Evolutionary conservation across 2,329 filamentous ascomycete species (phyloP), one percentile per base, ranked within the genome.

Genomic region (Dryadomyces sulphureus): DNA sequence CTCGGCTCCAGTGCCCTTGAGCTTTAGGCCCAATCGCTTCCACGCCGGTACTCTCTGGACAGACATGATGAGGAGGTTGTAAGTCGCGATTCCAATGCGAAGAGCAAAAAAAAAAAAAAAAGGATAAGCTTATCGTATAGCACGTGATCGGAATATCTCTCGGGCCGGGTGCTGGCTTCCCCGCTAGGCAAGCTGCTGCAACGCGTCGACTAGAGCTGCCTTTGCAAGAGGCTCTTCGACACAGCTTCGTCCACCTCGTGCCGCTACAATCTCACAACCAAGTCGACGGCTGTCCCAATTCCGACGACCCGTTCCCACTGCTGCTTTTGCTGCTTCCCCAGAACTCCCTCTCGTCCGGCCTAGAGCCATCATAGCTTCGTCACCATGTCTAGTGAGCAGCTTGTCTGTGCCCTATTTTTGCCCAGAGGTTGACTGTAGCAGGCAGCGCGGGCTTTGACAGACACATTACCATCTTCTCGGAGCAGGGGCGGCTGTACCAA

Each of bases 381-480:
- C 67, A 69, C 59, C 58, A 75, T 75, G 72, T 73, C 71, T 63
- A 69, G 72, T 71, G 56, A 48, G 27, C n/a, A 38, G 36, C 9
- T 12, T 12, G 8, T 20, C n/a, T 17, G 7, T 27, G 27, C 27
- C 27, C 6, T 32, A 32, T 32, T 9, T 14, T 32, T 32, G 27
- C 14, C 16, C 16, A 24, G 8, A 11, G n/a, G 1, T 3, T 38
- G 17, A 19, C 19, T 21, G 22, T 22, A 17, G 58, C 59, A 87
- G 82, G 81, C 66, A 84, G 79, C 68, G 82, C 85, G 67, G 89
- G 87, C 61, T 96, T 93, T 70, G 92, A 98, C 69, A 80, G 92
- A 73, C 92, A 98, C 69, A 98, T 98, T 61, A 98, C 92, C 63
- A 96, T 98, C 75, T 98, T 98, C 73, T 95, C 92, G 52, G 92